These are phyloP conservation scores for Clonostachys solani DNA, from an alignment of 2,329 filamentous ascomycete genomes.

Conservation along the genomic window DNA sequence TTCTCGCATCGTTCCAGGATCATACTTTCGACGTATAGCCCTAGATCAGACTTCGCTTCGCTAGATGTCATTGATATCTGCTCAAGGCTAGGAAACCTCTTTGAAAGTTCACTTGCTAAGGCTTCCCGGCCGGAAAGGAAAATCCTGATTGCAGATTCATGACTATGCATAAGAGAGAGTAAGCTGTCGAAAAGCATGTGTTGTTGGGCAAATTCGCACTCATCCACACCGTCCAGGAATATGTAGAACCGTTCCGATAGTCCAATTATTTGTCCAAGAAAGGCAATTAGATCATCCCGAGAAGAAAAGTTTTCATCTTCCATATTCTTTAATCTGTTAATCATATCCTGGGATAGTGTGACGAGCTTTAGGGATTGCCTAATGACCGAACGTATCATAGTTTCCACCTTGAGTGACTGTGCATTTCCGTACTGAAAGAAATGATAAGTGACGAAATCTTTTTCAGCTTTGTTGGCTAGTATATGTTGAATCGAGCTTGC, in stretches of 20 bases:
- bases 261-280: not conserved
- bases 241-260: constrained; percentile 10
- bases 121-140: constrained; percentile 20
- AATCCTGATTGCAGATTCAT: constrained; percentile 7
- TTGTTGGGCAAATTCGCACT: constrained; percentile 17
- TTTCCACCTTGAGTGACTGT: constrained; percentile 6
- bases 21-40: constrained; percentile 4
- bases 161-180: not conserved
- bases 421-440: not conserved
- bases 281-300: not conserved
- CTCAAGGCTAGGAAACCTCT: constrained; percentile 1
- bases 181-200: not conserved
- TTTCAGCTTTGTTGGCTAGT: not conserved
- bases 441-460: not conserved
- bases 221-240: constrained; percentile 26
- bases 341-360: not conserved
- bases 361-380: constrained; percentile 4
- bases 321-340: not conserved
- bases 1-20: constrained; percentile 3
- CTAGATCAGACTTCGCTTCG: constrained; percentile 3
- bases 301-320: not conserved
- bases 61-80: not conserved
- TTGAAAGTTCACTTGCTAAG: constrained; percentile 7
- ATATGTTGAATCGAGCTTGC: constrained; percentile 8
- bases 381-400: constrained; percentile 8